Evolutionary conservation across 73 alveolate species (phyloP).

Genomic region (Blepharisma stoltei): DNA sequence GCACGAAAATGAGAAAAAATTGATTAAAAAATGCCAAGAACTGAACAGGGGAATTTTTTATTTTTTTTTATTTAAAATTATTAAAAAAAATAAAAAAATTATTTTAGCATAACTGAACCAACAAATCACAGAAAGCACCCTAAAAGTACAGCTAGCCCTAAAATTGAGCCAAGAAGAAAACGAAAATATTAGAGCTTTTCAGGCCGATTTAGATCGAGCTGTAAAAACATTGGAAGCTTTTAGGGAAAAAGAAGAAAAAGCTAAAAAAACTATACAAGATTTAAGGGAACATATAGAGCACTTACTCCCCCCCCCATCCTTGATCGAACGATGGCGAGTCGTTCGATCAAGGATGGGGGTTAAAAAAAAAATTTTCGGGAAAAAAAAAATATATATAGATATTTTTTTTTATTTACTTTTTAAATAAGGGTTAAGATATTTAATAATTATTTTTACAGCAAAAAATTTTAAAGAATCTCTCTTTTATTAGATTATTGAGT

Average conservation of each 20-base stretch:
- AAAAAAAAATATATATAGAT: too few relatives aligned
- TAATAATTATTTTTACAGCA: constrained; percentile 62
- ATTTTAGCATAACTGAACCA: too few relatives aligned
- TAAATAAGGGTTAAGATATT: constrained; percentile 71
- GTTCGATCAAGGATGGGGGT: too few relatives aligned
- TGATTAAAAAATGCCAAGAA: constrained; percentile 66
- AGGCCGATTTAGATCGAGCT: constrained; percentile 86
- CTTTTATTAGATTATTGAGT: too few relatives aligned
- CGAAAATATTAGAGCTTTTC: constrained; percentile 74
- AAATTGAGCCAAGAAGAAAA: constrained; percentile 74
- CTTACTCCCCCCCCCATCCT: too few relatives aligned
- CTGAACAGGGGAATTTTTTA: too few relatives aligned
- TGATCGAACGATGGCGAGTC: too few relatives aligned
- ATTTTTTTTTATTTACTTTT: too few relatives aligned
- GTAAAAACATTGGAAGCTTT: constrained; percentile 77
- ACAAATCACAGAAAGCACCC: constrained; percentile 69
- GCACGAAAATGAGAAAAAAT: constrained; percentile 76
- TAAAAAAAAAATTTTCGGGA: too few relatives aligned
- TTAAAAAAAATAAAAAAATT: too few relatives aligned
- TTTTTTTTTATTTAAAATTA: too few relatives aligned
- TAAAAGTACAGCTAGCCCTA: constrained; percentile 73
- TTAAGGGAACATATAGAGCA: not conserved
- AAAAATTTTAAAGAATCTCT: too few relatives aligned
- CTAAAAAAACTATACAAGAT: constrained; percentile 62
- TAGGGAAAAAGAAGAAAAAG: constrained; percentile 83